Evolutionary conservation across 2,329 filamentous ascomycete genomes (phyloP), one percentile per base, ranked within the genome.

Genomic region (Cercospora zeina): DNA sequence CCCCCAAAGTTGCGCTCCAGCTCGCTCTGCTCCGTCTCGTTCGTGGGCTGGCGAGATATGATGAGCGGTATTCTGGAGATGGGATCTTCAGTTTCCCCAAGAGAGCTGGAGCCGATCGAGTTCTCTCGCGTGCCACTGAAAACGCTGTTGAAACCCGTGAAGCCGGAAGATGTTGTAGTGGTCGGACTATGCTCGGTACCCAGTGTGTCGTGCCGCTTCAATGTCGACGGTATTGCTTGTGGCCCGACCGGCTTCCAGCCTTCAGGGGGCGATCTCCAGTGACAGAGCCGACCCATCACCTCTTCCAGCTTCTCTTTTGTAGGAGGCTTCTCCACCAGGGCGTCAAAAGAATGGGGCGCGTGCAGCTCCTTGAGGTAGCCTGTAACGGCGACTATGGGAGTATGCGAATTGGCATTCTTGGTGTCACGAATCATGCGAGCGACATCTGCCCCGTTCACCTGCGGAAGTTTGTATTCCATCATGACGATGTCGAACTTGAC

Each of bases 401-500:
- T 99, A 69, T 95, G 88, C 0, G 90, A 89, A 74, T 99, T 99
- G 62, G 91, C 87, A 74, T 97, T 97, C 79, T 93, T 95, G 0
- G 93, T 97, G 74, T 97, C 93, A 53, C 95, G 88, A 68, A 99
- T 92, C 95, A 99, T 99, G 34, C 95, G 89, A 55, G 95, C 93
- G 61, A 99, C 91, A 74, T 99, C 95, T 11, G 91, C 90, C 24
- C 95, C 95, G 70, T 92, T 97, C 72, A 97, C 92, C 72, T 96
- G 91, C 9, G 95, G 93, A 50, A 99, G 81, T 74, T 93, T 96
- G 79, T 92, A 97, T 77, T 99, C 95, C 76, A 96, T 93, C 81
- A 99, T 95, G 74, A 99, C 97, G 70, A 97, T 91, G 77, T 99
- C 95, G 73, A 97, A 99, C 73, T 97, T 96, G 73, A 99, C 93